Conservation (phyloP, 768 basidiomycete genomes). For the Auriculariales sp. region DNA sequence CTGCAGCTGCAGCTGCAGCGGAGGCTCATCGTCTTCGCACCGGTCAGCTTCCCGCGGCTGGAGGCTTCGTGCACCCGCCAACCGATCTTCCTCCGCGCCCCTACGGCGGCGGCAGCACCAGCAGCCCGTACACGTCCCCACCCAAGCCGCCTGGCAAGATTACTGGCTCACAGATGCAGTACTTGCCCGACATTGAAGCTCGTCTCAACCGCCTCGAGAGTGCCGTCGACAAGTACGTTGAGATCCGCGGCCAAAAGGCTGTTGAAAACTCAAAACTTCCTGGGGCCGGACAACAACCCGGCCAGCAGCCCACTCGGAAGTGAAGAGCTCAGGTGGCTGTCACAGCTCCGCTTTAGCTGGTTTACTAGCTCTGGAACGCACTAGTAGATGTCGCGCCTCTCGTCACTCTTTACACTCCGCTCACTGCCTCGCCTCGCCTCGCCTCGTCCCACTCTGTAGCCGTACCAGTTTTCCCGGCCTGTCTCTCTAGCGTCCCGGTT, state of each 20-base stretch:
- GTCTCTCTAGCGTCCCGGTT: no score
- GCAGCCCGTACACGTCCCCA: conserved; percentile 2
- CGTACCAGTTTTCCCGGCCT: no score
- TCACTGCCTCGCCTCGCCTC: no score
- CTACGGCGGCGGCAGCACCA: conserved; percentile 5
- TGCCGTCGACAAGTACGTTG: conserved; percentile 8
- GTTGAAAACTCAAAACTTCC: conserved; percentile 7
- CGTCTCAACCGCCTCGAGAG: conserved; percentile 7
- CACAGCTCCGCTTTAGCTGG: no score
- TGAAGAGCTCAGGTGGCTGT: no score
- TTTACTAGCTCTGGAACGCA: no score
- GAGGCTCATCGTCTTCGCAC: no score
- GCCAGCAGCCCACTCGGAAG: no score
- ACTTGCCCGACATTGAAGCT: conserved; percentile 7
- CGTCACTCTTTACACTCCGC: no score
- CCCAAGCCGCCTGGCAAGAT: conserved; percentile 7
- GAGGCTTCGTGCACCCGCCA: conserved; percentile 6
- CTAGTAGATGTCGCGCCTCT: no score
- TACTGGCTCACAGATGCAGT: conserved; percentile 7
- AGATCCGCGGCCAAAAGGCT: conserved; percentile 5
- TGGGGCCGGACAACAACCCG: conserved; percentile 1
- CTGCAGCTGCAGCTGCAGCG: not conserved
- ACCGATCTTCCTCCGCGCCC: conserved; percentile 9
- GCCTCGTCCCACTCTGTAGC: no score
- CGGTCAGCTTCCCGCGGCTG: no score